phyloP scores from a whole-genome alignment of 345 rosid species.

The Noccaea bulbosa region DNA sequence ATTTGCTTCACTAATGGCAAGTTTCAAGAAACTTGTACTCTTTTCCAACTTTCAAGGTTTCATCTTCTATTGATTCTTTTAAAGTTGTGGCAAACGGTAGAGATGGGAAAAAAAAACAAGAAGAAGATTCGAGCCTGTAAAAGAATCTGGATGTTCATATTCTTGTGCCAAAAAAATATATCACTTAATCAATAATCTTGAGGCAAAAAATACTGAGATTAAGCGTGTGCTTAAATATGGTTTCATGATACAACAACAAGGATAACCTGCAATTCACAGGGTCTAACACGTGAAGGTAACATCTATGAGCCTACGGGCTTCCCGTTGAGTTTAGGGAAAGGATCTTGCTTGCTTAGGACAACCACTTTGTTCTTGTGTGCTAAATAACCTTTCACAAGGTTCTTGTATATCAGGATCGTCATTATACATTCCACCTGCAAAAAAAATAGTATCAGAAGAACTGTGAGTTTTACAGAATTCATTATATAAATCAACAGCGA shows the following conservation, averaged over 20 bases:
- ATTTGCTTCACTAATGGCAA: neutral
- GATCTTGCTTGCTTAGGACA: constrained; percentile 96
- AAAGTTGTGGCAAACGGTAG: neutral
- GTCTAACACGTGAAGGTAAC: neutral
- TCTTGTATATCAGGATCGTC: constrained; percentile 84
- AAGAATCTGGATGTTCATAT: neutral
- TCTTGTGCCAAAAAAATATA: neutral
- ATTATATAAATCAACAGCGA: constrained; percentile 2
- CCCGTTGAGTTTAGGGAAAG: constrained; percentile 83
- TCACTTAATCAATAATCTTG: neutral
- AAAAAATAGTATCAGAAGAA: constrained; percentile 14
- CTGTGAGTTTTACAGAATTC: constrained; percentile 20
- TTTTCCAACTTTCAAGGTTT: neutral
- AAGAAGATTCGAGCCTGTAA: neutral
- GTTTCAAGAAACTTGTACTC: constrained; percentile 11
- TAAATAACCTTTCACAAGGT: constrained; percentile 85
- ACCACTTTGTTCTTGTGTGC: constrained; percentile 97
- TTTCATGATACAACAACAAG: constrained; percentile 37
- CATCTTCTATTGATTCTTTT: neutral
- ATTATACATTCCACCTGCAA: constrained; percentile 90
- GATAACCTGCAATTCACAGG: neutral
- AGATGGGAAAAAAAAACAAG: neutral
- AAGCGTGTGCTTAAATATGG: constrained; percentile 5
- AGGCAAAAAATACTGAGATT: constrained; percentile 22
- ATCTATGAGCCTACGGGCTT: constrained; percentile 75